Evolutionary conservation across 148 eudicot species (phyloP).

Genomic region (Oxyria digyna): DNA sequence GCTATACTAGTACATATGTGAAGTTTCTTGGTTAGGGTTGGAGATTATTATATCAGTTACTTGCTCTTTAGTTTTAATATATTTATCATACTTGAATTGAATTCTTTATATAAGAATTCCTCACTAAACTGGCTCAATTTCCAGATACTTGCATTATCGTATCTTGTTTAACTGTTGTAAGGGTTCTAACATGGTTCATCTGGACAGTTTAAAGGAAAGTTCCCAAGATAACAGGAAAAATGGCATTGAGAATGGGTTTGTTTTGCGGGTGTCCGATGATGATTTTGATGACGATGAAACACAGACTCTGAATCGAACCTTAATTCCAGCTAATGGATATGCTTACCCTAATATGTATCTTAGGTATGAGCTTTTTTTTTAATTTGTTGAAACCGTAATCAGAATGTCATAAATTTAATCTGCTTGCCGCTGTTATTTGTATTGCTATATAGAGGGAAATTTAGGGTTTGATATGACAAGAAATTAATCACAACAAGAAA

Average conservation of each 20-base stretch:
- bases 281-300: slow-evolving; percentile 32
- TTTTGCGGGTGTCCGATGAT: slow-evolving; percentile 43
- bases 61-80: too few species aligned
- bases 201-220: slow-evolving; percentile 21
- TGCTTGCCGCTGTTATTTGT: slow-evolving; percentile 1
- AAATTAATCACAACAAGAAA: too few species aligned
- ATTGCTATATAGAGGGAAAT: background rate
- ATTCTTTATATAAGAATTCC: too few species aligned
- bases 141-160: too few species aligned
- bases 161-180: background rate
- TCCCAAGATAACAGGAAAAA: slow-evolving; percentile 17
- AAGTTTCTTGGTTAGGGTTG: background rate
- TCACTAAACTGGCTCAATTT: too few species aligned
- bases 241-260: slow-evolving; percentile 28
- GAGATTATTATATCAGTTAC: too few species aligned
- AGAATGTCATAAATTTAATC: background rate
- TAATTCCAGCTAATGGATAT: slow-evolving; percentile 41
- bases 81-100: too few species aligned
- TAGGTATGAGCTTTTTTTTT: slow-evolving; percentile 25
- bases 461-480: background rate
- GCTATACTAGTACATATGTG: background rate
- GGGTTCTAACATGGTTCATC: background rate
- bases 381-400: background rate
- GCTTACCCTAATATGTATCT: slow-evolving; percentile 30
- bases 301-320: slow-evolving; percentile 15